A percentile compares a stretch with the other conserved stretches of the same genome.
These are phyloP conservation scores for Thalassiosira pacifica DNA, from an alignment of 352 stramenopile genomes.

Conservation along the genomic window DNA sequence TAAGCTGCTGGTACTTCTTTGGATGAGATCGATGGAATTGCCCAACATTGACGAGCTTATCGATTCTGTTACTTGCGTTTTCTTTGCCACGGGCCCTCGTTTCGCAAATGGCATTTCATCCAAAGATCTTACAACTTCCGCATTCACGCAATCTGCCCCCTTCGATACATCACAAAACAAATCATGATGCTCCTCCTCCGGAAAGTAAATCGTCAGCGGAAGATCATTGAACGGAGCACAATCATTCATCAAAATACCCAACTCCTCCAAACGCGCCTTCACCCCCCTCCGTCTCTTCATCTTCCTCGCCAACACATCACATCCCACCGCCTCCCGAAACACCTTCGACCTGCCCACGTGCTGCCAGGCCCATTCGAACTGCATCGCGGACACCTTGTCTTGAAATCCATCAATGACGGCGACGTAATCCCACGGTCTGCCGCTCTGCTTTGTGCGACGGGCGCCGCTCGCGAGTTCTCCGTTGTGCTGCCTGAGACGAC, in stretches of 20 bases:
- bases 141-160: background rate
- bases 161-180: slow-evolving; percentile 50
- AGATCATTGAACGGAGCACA: slow-evolving; percentile 64
- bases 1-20: background rate
- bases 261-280: slow-evolving; percentile 66
- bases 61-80: background rate
- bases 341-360: slow-evolving; percentile 74
- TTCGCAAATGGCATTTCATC: slow-evolving; percentile 63
- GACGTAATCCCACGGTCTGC: slow-evolving; percentile 85
- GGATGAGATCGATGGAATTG: background rate
- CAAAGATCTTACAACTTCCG: slow-evolving; percentile 35
- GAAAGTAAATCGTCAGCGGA: slow-evolving; percentile 74
- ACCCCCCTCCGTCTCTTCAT: slow-evolving; percentile 71
- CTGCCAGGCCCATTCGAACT: slow-evolving; percentile 90
- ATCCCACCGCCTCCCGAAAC: slow-evolving; percentile 70
- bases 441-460: slow-evolving; percentile 69
- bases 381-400: slow-evolving; percentile 84
- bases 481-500: slow-evolving; percentile 86
- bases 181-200: slow-evolving; percentile 58
- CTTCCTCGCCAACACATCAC: slow-evolving; percentile 64
- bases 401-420: slow-evolving; percentile 85
- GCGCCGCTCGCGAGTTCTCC: slow-evolving; percentile 79
- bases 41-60: slow-evolving; percentile 9
- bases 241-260: slow-evolving; percentile 71
- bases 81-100: background rate